phyloP scores from a whole-genome alignment of 805 yeast species.

The Yamadazyma sp. region DNA sequence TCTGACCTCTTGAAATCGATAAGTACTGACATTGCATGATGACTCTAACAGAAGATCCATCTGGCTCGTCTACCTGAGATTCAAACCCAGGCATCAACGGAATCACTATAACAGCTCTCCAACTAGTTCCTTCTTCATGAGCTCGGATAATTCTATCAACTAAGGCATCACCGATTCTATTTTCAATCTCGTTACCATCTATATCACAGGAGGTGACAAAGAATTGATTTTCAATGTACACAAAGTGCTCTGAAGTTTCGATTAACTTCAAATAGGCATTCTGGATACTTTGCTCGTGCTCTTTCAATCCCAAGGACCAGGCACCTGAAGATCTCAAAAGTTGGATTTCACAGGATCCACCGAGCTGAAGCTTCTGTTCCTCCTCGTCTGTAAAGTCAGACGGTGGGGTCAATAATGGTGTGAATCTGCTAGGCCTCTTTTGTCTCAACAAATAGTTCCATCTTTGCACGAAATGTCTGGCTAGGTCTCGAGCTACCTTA shows the following conservation, averaged over 20 bases:
- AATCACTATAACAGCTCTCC: conserved; percentile 90
- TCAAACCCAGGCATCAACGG: conserved; percentile 98
- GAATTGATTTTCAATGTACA: conserved; percentile 94
- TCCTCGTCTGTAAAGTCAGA: conserved; percentile 79
- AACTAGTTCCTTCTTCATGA: conserved; percentile 65
- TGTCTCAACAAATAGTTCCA: conserved; percentile 95
- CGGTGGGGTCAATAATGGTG: conserved; percentile 92
- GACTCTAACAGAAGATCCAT: conserved; percentile 91
- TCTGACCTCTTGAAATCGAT: conserved; percentile 86
- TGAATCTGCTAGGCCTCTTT: conserved; percentile 89
- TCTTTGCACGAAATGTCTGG: conserved; percentile 94
- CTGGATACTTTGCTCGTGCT: conserved; percentile 86
- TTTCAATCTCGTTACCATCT: conserved; percentile 80
- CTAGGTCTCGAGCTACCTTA: conserved; percentile 87
- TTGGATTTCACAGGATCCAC: conserved; percentile 92
- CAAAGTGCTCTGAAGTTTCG: conserved; percentile 88
- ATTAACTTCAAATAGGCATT: conserved; percentile 88
- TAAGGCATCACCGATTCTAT: conserved; percentile 91
- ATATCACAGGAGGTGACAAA: conserved; percentile 86
- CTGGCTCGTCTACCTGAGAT: conserved; percentile 87
- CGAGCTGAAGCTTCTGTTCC: conserved; percentile 52
- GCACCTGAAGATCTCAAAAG: conserved; percentile 82
- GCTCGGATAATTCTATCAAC: conserved; percentile 96
- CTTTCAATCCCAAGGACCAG: conserved; percentile 90
- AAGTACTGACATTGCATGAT: conserved; percentile 96